Evolutionary conservation across 1,284 basidiomycete genomes (phyloP).

Genomic region (Salmacisia buchloeana): DNA sequence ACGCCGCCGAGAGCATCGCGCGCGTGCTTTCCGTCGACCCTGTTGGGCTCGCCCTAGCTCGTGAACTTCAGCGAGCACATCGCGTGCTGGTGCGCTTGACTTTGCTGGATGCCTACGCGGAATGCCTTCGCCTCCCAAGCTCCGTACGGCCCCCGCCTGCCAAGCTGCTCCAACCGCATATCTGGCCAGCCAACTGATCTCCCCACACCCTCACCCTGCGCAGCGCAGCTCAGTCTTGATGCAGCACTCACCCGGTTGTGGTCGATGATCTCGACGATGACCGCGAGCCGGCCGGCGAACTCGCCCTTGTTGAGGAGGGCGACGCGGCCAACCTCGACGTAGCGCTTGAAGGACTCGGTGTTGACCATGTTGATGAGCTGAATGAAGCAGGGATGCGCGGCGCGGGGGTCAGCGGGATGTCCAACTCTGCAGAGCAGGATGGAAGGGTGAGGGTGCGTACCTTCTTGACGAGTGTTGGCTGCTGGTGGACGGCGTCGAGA

Average conservation of each 20-base stretch:
- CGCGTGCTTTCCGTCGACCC: too few species aligned
- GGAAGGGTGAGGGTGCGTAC: background rate
- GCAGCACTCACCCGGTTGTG: conserved; percentile 81
- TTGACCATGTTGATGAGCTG: conserved; percentile 13
- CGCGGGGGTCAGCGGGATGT: background rate
- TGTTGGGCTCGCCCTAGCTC: too few species aligned
- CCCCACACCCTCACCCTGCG: background rate
- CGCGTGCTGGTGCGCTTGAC: too few species aligned
- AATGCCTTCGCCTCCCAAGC: background rate
- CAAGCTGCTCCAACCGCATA: background rate
- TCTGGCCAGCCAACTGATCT: background rate
- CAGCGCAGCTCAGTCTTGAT: background rate
- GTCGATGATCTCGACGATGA: conserved; percentile 96
- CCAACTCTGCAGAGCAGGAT: background rate
- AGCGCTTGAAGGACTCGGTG: conserved; percentile 69
- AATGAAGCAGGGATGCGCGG: background rate
- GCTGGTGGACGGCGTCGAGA: background rate
- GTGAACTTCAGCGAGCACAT: too few species aligned
- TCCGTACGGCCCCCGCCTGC: background rate
- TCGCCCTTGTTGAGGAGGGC: conserved; percentile 90
- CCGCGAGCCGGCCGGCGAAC: conserved; percentile 80
- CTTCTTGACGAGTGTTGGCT: background rate
- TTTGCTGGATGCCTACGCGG: too few species aligned
- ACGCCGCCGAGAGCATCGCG: too few species aligned
- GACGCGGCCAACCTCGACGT: conserved; percentile 97